Base-by-base conservation (phyloP, 805 yeast species). In the Metschnikowia arizonensis region DNA sequence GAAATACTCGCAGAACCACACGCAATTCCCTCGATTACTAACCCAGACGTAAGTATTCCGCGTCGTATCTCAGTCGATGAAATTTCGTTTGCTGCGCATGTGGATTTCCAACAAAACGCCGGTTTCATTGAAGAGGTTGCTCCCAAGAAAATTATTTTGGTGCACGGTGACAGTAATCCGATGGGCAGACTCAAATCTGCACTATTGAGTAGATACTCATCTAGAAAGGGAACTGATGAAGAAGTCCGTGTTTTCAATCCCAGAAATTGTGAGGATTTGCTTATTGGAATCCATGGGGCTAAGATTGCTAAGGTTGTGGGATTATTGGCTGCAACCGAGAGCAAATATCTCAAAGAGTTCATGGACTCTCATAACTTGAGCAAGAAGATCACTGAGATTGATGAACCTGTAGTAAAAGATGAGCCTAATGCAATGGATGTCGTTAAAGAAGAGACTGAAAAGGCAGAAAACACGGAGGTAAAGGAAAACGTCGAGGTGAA, bases 11-110 rank as follows among this genome's bases (percentile, higher is more conserved):
- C 88, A 21, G 97, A 90, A 56, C 99, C 99, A 0, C 79, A 80
- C 31, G 85, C 88, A n/a, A 88, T 93, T 40, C 95, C 93, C 1
- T 84, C 97, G 0, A 69, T 81, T 19, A 69, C 74, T n/a, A 88
- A 87, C 53, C 87, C 95, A 0, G 97, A 89, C 49, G 68, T 82
- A 15, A 78, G 81, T 48, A 84, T 93, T 33, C 97, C 98, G 4
- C 80, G 99, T 59, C 76, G 97, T 52, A 67, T 95, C 45, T 79
- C 78, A 38, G 83, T 93, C 14, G 97, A 91, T 53, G 99, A 93
- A 64, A 84, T 93, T 3, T 90, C 98, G 1, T 93, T 93, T 73
- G 98, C 99, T n/a, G 99, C 99, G 0, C 99, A 93, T 65, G 99
- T 93, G 18, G 99, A 93, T 62, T 93, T 85, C 64, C 88, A 86